Evolutionary conservation across 495 filamentous ascomycete species (phyloP).

Genomic region (Jackrogersella multiformis): DNA sequence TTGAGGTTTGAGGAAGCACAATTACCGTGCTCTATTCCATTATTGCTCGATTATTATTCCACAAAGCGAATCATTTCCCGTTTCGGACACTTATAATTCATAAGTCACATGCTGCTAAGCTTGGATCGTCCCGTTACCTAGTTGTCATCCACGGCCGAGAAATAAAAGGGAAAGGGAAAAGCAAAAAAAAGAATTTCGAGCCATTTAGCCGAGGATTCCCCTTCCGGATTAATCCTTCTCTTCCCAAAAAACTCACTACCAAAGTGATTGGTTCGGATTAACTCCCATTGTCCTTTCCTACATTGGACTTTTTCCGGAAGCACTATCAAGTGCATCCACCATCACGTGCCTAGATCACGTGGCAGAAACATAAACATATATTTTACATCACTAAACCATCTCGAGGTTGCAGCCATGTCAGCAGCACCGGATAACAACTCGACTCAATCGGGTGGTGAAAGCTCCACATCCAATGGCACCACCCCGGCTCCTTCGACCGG

Average conservation of each 20-base stretch:
- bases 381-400: not conserved
- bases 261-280: conserved; percentile 3
- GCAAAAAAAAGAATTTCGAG: not conserved
- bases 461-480: conserved; percentile 52
- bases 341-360: not conserved
- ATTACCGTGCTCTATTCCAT: conserved; percentile 4
- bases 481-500: conserved; percentile 56
- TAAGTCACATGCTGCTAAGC: conserved; percentile 25
- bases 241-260: not conserved
- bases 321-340: too few species aligned
- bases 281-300: not conserved
- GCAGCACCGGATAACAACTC: conserved; percentile 43
- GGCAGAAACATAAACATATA: not conserved
- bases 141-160: conserved; percentile 10
- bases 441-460: conserved; percentile 44
- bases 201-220: not conserved
- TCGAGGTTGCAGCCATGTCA: conserved; percentile 37
- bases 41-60: conserved; percentile 2
- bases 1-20: conserved; percentile 5
- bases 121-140: conserved; percentile 12
- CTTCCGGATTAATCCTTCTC: not conserved
- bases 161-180: too few species aligned
- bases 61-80: conserved; percentile 19
- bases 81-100: conserved; percentile 4
- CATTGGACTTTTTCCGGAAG: not conserved